Base-by-base conservation (phyloP, 768 basidiomycete species). In the Mycena sanguinolenta region DNA sequence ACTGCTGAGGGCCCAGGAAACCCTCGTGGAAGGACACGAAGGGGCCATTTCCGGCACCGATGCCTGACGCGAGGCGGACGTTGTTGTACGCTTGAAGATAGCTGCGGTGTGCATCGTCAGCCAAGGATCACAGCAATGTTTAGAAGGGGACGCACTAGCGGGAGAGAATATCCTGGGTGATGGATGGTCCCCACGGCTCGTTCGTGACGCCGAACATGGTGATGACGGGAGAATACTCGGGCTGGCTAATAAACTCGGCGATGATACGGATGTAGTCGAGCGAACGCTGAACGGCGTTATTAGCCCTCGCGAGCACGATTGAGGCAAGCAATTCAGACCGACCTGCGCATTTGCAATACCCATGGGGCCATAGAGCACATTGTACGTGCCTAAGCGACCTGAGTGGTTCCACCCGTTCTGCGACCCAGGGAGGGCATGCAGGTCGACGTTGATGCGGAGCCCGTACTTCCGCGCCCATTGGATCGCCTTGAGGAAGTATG, bases 351-450 rank as follows among this genome's bases (percentile, higher is more conserved):
- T 99, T 64, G 95, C 95, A 52, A 93, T 85, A 63, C 98, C 98
- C 98, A 98, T 99, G 27, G 94, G 91, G 50, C 96, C 96, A 69
- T 90, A 90, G 19, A 97, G 83, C 49, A 96, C 86, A 76, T 95
- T 95, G 75, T 95, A 84, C 8, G 84, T 82, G 30, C 96, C 97
- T 25, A 92, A 80, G 71, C 89, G 87, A 19, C 97, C 97, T 25
- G 95, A 96, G 81, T 99, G 97, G 78, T 98, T 99, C 95, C 95
- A 98, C 9, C 95, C 96, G 78, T 97, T 98, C 82, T 97, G 95
- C 69, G 91, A 91, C 25, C 94, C 94, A 52, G 92, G 92, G 16
- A 94, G 81, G 36, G 90, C 82, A 73, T 94, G 92, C 16, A 96
- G 80, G 80, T 99, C 97, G 39, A 99, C 87, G 77, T 97, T 95